phyloP scores from a whole-genome alignment of 2,329 filamentous ascomycete genomes.

The Endothia cerciana region DNA sequence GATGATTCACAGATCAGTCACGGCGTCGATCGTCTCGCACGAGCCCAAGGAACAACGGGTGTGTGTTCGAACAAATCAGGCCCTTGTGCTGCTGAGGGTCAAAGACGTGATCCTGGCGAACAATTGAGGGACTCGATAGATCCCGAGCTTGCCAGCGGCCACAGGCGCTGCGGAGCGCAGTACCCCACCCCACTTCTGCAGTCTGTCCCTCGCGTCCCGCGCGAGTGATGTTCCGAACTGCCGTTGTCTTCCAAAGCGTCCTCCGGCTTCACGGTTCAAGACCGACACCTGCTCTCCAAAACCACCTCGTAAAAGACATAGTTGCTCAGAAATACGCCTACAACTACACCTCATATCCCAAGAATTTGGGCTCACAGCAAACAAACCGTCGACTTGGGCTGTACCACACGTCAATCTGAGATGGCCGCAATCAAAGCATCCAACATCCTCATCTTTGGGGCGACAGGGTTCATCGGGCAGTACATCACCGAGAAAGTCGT shows the following conservation, averaged over 20 bases:
- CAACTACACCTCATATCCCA: background rate
- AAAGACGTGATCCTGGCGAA: background rate
- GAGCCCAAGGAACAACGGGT: background rate
- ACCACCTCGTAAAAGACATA: too few relatives aligned
- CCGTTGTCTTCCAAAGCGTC: background rate
- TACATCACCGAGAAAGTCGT: slow-evolving; percentile 46
- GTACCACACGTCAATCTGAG: background rate
- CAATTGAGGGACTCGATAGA: background rate
- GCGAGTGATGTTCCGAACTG: background rate
- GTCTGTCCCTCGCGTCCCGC: background rate
- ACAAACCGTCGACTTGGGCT: background rate
- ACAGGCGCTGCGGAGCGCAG: background rate
- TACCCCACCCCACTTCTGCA: background rate
- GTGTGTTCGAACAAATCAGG: background rate
- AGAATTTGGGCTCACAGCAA: background rate
- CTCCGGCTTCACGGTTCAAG: background rate
- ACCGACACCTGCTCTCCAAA: background rate
- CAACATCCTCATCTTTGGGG: slow-evolving; percentile 43
- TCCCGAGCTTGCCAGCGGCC: too few relatives aligned
- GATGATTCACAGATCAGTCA: background rate
- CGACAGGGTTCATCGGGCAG: slow-evolving; percentile 46
- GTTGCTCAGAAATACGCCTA: background rate
- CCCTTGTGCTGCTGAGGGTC: background rate
- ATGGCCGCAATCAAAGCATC: slow-evolving; percentile 32
- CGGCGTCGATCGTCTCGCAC: background rate